Conservation (phyloP, 371 early-diverging fungal genomes). For the Fennellomyces sp. region DNA sequence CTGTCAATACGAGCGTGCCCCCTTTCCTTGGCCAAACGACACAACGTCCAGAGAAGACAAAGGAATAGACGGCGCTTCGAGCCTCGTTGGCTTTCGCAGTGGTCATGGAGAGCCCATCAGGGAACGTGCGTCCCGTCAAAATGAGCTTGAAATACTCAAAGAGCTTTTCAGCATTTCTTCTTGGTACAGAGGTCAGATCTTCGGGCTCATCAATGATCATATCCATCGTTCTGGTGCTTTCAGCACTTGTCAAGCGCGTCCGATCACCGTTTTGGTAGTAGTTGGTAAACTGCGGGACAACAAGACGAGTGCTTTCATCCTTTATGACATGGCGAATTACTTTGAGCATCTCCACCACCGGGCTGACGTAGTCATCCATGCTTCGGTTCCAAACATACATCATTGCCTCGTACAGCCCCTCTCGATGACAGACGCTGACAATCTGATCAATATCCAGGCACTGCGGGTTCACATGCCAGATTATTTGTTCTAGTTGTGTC, state of each 20-base stretch:
- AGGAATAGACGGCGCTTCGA: slow-evolving; percentile 75
- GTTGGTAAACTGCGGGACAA: slow-evolving; percentile 1
- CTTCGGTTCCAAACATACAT: slow-evolving; percentile 81
- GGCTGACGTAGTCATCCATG: slow-evolving; percentile 81
- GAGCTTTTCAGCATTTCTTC: slow-evolving; percentile 60
- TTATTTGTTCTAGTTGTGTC: slow-evolving; percentile 69
- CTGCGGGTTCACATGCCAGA: slow-evolving; percentile 76
- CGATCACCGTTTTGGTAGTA: background rate
- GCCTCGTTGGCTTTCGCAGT: slow-evolving; percentile 64
- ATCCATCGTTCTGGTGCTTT: slow-evolving; percentile 9
- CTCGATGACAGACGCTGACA: slow-evolving; percentile 64
- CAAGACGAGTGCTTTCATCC: slow-evolving; percentile 11
- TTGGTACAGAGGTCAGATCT: slow-evolving; percentile 1
- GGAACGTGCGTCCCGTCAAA: slow-evolving; percentile 75
- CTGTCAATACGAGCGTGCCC: slow-evolving; percentile 60
- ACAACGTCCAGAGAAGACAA: slow-evolving; percentile 76
- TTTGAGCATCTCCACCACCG: slow-evolving; percentile 74
- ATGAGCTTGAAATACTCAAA: slow-evolving; percentile 76
- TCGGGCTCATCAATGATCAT: slow-evolving; percentile 11
- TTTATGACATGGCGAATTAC: slow-evolving; percentile 61
- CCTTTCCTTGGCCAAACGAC: slow-evolving; percentile 74
- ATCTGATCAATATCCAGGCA: slow-evolving; percentile 78
- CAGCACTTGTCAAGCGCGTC: slow-evolving; percentile 16
- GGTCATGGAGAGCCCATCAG: slow-evolving; percentile 59
- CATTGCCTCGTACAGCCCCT: slow-evolving; percentile 72